These are phyloP conservation scores for Rhododendron williamsianum DNA, from an alignment of 148 eudicot species.

Conservation along the genomic window DNA sequence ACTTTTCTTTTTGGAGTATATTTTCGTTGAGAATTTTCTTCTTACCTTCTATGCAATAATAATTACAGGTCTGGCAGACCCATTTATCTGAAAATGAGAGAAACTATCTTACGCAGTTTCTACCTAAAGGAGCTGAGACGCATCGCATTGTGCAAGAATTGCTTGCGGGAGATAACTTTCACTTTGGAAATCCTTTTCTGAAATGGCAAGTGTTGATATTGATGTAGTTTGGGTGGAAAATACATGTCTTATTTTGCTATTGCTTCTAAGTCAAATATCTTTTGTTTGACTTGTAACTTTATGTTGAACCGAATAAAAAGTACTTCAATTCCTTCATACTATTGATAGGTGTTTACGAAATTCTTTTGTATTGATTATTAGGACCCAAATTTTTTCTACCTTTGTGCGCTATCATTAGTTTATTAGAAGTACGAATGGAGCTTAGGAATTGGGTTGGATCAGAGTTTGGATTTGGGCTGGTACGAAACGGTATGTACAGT, in stretches of 20 bases:
- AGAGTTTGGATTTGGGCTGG: background rate
- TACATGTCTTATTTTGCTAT: background rate
- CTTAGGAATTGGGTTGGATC: background rate
- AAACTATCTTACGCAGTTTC: slow-evolving; percentile 55
- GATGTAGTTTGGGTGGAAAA: background rate
- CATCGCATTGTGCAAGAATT: slow-evolving; percentile 51
- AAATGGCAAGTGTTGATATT: slow-evolving; percentile 53
- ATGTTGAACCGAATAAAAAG: background rate
- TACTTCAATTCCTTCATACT: background rate
- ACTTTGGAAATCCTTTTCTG: slow-evolving; percentile 66
- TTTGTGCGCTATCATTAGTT: background rate
- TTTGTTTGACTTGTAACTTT: background rate
- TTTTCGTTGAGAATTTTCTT: background rate
- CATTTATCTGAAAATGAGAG: slow-evolving; percentile 62
- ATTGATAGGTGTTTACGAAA: background rate
- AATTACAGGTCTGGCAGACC: slow-evolving; percentile 72
- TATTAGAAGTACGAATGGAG: background rate
- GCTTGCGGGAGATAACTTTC: slow-evolving; percentile 62
- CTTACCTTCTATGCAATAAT: background rate
- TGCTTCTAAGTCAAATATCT: background rate
- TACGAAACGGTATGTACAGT: background rate
- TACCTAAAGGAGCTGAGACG: slow-evolving; percentile 51
- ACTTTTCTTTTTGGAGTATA: background rate
- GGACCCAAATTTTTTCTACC: background rate
- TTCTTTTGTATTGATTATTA: background rate